Base-by-base conservation (phyloP, 495 filamentous ascomycete species). In the Penicillium alfredii region DNA sequence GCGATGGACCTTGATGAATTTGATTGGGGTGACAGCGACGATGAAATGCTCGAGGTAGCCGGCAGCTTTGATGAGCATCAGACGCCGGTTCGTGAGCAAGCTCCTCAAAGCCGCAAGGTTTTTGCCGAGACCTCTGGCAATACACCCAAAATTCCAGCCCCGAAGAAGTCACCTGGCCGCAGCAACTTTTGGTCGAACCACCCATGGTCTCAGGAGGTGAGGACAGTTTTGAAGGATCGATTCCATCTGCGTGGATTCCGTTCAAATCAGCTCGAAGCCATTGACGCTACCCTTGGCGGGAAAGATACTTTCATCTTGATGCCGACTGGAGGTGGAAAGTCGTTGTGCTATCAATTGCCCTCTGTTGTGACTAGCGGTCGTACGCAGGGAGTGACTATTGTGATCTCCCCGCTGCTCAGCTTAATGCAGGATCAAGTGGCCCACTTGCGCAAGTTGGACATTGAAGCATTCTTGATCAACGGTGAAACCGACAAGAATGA, bases 281-380 rank as follows among this genome's bases (percentile, higher is more conserved):
- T 99, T 58, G 94, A 97, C 60, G 82, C 89, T 6, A 95, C 92
- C 0, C 65, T 99, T 23, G 67, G 64, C 20, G 90, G 88, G 0
- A 81, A 90, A 46, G 88, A 97, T 60, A 79, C 81, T 0, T 97
- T 99, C 53, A 82, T 97, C 9, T 62, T 97, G 15, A 97, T 99
- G 92, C 93, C 92, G 17, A 99, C 92, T 3, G 92, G 93, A 26
- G 93, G 92, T 33, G 92, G 92, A 10, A 98, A 99, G 55, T 95
- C 88, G 8, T 69, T 99, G 7, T 97, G 93, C 57, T 99, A 97
- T 56, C 92, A 99, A 50, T 66, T 99, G 10, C 93, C 92, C 6
- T 85, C 93, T 15, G 70, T 96, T 15, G 69, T 97, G n/a, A 73
- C 62, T 8, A 82, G 78, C 12, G 93, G 92, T 10, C 78, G 74